phyloP scores from a whole-genome alignment of 495 filamentous ascomycete genomes.

The Alectoria sarmentosa region DNA sequence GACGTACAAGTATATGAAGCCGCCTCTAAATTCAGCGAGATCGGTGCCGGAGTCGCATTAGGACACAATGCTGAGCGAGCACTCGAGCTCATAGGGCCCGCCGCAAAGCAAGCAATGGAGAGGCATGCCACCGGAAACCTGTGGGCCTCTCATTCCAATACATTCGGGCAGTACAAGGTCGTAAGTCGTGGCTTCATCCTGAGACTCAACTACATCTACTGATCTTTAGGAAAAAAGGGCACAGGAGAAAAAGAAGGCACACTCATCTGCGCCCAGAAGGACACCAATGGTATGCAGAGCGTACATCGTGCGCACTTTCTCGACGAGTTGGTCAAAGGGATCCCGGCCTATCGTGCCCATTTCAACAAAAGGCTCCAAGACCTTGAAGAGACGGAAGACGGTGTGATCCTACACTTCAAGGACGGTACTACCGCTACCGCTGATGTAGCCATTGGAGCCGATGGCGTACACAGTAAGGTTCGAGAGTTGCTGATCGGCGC shows the following conservation, averaged over 20 bases:
- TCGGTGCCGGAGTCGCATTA: not conserved
- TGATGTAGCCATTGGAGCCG: slow-evolving; percentile 49
- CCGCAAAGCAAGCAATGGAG: not conserved
- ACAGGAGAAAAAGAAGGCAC: not conserved
- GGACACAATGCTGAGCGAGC: not conserved
- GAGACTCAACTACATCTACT: not conserved
- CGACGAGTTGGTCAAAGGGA: not conserved
- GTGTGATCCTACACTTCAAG: slow-evolving; percentile 20
- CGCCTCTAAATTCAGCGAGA: not conserved
- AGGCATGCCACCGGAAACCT: not conserved
- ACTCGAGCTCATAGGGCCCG: not conserved
- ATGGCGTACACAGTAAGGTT: slow-evolving; percentile 49
- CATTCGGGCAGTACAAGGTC: not conserved
- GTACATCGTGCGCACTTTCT: not conserved
- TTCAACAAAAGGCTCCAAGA: slow-evolving; percentile 1
- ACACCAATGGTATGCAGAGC: not conserved
- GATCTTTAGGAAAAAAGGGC: not conserved
- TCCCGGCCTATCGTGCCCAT: not conserved
- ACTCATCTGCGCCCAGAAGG: not conserved
- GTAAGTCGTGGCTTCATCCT: not conserved
- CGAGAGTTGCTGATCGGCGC: slow-evolving; percentile 42
- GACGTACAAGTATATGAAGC: not conserved
- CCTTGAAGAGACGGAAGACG: not conserved
- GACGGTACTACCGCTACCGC: slow-evolving; percentile 27
- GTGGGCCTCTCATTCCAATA: not conserved